Base-by-base conservation (phyloP, 2,329 filamentous ascomycete species). In the Cordyceps farinosa region DNA sequence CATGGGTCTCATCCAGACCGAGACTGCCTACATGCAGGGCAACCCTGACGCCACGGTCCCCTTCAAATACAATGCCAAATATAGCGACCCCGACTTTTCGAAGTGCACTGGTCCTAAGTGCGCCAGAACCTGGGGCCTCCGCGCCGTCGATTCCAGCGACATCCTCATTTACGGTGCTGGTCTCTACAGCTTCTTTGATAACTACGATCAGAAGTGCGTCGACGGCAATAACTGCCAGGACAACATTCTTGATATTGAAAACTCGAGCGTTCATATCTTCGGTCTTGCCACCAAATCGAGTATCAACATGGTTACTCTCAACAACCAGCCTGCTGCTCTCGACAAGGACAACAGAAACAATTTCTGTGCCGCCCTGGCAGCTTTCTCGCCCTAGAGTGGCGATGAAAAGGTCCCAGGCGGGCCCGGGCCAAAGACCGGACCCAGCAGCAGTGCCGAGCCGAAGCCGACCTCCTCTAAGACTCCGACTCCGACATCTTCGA, bases 1-100 rank as follows among this genome's bases (percentile, higher is more conserved):
- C 79, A 88, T 96, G 83, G 88, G 85, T 11, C 79, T 91, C 57
- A 91, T 96, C 70, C 93, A 97, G 78, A 91, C 90, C 3, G 94
- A 97, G 78, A 97, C 92, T 5, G 90, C 92, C 38, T 92, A 91
- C 80, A 92, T 89, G 82, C 91, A 96, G 78, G 85, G 89, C 73
- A 93, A 94, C 78, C 91, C 92, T 5, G 84, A 89, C 68, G 85
- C 91, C 2, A 81, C 84, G 10, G 80, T 84, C 10, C 90, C 88
- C 45, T 92, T 90, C 75, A 79, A 78, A 0, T 76, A 80, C 66
- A 85, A 88, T 69, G 67, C 81, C 22, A 76, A 77, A 7, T 90
- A 82, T 70, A 75, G 75, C 53, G 90, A 94, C 72, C 90, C 92
- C 0, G 82, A 87, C 69, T 97, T 95, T 73, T 79, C 77, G 27